Percentiles rank a stretch among this genome's conserved stretches.
phyloP scores from a whole-genome alignment of 1,284 basidiomycete species.

The Ceratobasidium papillatum region DNA sequence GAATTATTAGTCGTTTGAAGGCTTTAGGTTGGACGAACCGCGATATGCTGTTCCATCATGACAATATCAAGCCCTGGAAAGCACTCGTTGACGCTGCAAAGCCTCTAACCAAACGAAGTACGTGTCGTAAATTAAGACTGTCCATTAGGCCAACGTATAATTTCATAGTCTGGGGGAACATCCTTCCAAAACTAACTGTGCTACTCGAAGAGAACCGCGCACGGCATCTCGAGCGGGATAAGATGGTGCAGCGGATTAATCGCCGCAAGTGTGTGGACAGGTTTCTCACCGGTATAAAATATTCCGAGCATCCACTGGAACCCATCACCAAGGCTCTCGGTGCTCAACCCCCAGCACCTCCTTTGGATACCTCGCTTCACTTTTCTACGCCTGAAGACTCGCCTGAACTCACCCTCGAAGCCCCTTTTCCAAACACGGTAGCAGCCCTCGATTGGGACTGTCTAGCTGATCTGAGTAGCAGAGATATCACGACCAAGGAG shows the following conservation, averaged over 20 bases:
- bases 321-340: not conserved
- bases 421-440: not conserved
- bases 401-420: not conserved
- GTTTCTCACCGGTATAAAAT: not conserved
- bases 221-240: not conserved
- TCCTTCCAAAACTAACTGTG: conserved; percentile 1
- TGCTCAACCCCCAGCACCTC: not conserved
- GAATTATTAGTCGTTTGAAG: not conserved
- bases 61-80: not conserved
- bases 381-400: not conserved
- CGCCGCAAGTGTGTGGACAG: not conserved
- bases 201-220: conserved; percentile 15
- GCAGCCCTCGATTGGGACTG: conserved; percentile 4
- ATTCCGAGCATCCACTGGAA: not conserved
- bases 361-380: not conserved
- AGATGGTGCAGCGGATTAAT: not conserved
- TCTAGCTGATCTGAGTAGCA: not conserved
- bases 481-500: not conserved
- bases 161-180: conserved; percentile 6
- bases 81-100: conserved; percentile 25
- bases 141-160: not conserved
- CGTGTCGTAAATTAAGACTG: not conserved
- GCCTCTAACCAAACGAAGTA: conserved; percentile 25
- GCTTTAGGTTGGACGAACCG: not conserved
- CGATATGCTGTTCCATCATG: not conserved